Base-by-base conservation (phyloP, 306 rosid genomes). In the Mucuna pruriens region DNA sequence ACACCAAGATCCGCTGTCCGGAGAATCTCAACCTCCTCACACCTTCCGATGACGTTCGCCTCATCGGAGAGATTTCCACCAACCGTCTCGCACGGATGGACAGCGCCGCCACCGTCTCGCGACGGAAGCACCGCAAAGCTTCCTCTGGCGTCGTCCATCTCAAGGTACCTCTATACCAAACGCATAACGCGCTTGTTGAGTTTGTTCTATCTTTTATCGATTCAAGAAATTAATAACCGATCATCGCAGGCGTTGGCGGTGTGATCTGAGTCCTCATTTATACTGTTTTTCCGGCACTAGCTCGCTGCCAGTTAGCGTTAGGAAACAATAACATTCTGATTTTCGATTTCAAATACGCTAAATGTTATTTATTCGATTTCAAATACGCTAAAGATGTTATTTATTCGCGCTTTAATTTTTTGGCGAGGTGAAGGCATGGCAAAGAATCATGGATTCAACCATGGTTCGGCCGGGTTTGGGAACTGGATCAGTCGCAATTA, bases 1-100 rank as follows among this genome's bases (percentile, higher is more conserved):
- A 95, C 83, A 85, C 99, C 13, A 93, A 95, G 92, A 95, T 90
- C 88, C 92, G 92, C 39, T 83, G 87, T 61, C 90, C 95, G 54
- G 95, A 94, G 90, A 86, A 81, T 72, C 94, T 91, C 23, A 89
- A 81, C 48, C 92, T 95, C 15, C 84, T 95, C 20, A 61, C 92
- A 1, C 80, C 91, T 19, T 42, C 75, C 58, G 88, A 87, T 36
- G 98, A 87, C 65, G 89, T 95, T 57, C 87, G 74, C 20, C 74
- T 95, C 77, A 95, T 95, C 83, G 99, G 99, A 44, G 89, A 90
- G 75, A 81, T 91, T 55, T 89, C 98, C 60, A 46, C 90, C 65
- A 82, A 82, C 62, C 91, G 90, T 25, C 92, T 93, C 8, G 82
- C 92, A 20, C 34, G 72, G 44, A 45, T 17, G 49, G 49, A 65